phyloP scores from a whole-genome alignment of 768 basidiomycete species.

The Guyanaporus albipodus region DNA sequence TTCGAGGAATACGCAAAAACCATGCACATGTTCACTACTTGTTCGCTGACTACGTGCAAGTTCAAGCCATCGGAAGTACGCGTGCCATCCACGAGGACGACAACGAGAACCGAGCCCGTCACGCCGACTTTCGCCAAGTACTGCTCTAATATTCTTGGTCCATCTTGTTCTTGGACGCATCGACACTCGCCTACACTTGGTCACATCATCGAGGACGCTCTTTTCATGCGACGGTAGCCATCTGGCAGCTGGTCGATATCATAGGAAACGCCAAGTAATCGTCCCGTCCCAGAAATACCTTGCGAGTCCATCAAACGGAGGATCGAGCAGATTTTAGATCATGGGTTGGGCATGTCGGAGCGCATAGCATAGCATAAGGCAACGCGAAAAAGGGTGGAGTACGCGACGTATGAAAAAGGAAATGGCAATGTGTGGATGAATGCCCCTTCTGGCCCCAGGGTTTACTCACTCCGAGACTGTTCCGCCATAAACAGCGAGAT shows the following conservation, averaged over 20 bases:
- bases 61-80: too few species aligned
- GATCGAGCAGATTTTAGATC: not conserved
- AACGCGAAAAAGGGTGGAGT: conserved; percentile 3
- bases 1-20: too few species aligned
- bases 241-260: conserved; percentile 2
- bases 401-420: conserved; percentile 11
- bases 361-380: conserved; percentile 22
- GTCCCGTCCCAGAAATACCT: too few species aligned
- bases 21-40: too few species aligned
- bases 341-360: conserved; percentile 21
- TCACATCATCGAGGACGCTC: not conserved
- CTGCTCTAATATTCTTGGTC: too few species aligned
- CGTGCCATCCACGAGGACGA: too few species aligned
- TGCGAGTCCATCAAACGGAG: too few species aligned
- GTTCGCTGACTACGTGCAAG: too few species aligned
- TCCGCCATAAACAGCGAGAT: conserved; percentile 14
- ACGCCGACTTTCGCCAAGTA: too few species aligned
- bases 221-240: not conserved
- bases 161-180: conserved; percentile 1
- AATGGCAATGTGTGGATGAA: conserved; percentile 1
- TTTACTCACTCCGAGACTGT: conserved; percentile 10
- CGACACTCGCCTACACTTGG: not conserved
- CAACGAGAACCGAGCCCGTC: too few species aligned
- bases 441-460: conserved; percentile 5
- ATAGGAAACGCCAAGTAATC: too few species aligned